These are phyloP conservation scores for Colletotrichum neosansevieriae DNA, from an alignment of 2,329 filamentous ascomycete genomes.

Conservation along the genomic window DNA sequence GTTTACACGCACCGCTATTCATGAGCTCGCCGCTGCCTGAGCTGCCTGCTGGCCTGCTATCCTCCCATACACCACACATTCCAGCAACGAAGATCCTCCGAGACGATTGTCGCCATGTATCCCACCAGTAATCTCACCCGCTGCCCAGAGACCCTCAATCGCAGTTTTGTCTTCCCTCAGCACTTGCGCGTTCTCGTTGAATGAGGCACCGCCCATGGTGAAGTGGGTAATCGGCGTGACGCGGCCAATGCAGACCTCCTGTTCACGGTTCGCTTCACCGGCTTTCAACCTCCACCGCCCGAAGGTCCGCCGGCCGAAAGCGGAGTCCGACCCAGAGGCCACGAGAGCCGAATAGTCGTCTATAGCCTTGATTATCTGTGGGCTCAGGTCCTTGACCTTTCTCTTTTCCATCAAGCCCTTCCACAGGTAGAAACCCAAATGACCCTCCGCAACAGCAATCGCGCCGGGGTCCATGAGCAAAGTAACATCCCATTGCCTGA, in stretches of 20 bases:
- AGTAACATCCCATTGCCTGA: constrained; percentile 69
- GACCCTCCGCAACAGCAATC: constrained; percentile 62
- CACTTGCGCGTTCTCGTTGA: constrained; percentile 66
- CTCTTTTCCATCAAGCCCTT: constrained; percentile 71
- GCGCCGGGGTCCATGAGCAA: constrained; percentile 71
- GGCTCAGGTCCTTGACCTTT: constrained; percentile 63
- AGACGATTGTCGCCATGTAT: constrained; percentile 73
- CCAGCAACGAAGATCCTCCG: constrained; percentile 71
- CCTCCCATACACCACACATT: constrained; percentile 74
- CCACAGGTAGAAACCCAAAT: constrained; percentile 73
- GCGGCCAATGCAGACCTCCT: constrained; percentile 67
- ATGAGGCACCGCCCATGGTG: constrained; percentile 74
- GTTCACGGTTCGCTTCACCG: constrained; percentile 58
- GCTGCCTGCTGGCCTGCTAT: constrained; percentile 66
- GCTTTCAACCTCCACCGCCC: constrained; percentile 66
- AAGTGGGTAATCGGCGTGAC: constrained; percentile 76
- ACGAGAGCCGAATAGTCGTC: constrained; percentile 62
- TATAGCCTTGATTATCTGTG: constrained; percentile 55
- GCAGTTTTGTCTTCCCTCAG: constrained; percentile 53
- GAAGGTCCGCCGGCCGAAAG: constrained; percentile 62
- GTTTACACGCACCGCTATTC: not conserved
- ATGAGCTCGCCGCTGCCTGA: constrained; percentile 31
- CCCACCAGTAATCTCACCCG: constrained; percentile 74
- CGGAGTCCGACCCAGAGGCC: constrained; percentile 53
- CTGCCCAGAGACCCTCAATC: constrained; percentile 70